Evolutionary conservation across 2,329 filamentous ascomycete species (phyloP).

Genomic region (Diaporthe velutina): DNA sequence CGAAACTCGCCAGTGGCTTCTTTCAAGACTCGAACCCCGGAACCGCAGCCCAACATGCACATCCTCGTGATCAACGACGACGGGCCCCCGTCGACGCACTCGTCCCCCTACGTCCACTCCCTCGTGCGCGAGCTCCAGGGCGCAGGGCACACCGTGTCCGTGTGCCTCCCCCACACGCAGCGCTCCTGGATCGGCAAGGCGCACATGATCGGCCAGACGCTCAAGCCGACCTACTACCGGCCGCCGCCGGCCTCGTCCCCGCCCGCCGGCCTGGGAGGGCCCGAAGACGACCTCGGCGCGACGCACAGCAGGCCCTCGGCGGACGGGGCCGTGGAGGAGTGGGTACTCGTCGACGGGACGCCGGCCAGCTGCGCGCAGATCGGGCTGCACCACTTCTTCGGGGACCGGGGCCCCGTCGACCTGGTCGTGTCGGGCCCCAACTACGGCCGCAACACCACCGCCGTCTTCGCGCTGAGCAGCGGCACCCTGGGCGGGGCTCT

Average conservation of each 20-base stretch:
- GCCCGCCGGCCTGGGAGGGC: conserved; percentile 54
- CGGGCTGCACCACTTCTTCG: conserved; percentile 83
- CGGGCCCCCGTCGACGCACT: conserved; percentile 81
- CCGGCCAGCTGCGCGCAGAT: conserved; percentile 87
- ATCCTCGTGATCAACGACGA: conserved; percentile 83
- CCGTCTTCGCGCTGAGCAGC: conserved; percentile 82
- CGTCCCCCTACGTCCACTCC: conserved; percentile 84
- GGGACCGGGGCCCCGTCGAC: conserved; percentile 78
- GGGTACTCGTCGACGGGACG: conserved; percentile 85
- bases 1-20: background rate
- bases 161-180: conserved; percentile 91
- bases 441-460: conserved; percentile 85
- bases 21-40: background rate
- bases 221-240: conserved; percentile 88
- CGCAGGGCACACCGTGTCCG: conserved; percentile 88
- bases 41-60: conserved; percentile 60
- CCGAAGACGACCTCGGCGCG: conserved; percentile 74
- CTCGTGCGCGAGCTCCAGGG: conserved; percentile 78
- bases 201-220: conserved; percentile 90
- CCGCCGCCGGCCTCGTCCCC: conserved; percentile 56
- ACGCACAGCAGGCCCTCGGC: conserved; percentile 70
- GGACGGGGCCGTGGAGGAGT: conserved; percentile 74
- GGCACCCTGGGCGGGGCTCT: conserved; percentile 83
- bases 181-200: conserved; percentile 99
- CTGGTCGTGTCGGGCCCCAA: conserved; percentile 85